Evolutionary conservation across 306 rosid species (phyloP).

Genomic region (Lagenaria siceraria): DNA sequence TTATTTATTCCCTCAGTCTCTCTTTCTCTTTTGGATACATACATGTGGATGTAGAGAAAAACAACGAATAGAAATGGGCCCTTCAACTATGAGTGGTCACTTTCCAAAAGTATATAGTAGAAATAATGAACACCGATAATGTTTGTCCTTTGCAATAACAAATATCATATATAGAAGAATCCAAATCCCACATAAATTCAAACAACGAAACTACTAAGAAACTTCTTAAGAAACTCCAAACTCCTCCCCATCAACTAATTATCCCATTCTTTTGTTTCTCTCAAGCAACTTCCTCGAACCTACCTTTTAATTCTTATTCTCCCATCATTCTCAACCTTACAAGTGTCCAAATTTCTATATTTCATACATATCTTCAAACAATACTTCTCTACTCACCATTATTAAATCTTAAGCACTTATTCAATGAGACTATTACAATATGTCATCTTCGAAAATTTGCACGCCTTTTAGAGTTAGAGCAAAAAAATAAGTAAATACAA

Average conservation of each 20-base stretch:
- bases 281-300: not conserved
- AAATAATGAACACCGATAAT: not conserved
- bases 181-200: not conserved
- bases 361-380: too few species aligned
- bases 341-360: too few species aligned
- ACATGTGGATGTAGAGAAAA: not conserved
- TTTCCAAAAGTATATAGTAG: not conserved
- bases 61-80: not conserved
- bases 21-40: not conserved
- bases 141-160: not conserved
- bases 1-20: not conserved
- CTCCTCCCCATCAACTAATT: not conserved
- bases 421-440: too few species aligned
- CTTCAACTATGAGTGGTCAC: not conserved
- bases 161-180: not conserved
- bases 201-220: conserved; percentile 2
- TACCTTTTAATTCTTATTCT: not conserved
- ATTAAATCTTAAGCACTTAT: too few species aligned
- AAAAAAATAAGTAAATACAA: not conserved
- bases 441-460: too few species aligned
- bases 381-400: too few species aligned
- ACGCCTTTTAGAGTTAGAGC: too few species aligned
- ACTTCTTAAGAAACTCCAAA: not conserved
- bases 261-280: not conserved
- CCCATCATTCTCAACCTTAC: not conserved